phyloP scores from a whole-genome alignment of 257 asterid species.

The Gentiana dahurica region DNA sequence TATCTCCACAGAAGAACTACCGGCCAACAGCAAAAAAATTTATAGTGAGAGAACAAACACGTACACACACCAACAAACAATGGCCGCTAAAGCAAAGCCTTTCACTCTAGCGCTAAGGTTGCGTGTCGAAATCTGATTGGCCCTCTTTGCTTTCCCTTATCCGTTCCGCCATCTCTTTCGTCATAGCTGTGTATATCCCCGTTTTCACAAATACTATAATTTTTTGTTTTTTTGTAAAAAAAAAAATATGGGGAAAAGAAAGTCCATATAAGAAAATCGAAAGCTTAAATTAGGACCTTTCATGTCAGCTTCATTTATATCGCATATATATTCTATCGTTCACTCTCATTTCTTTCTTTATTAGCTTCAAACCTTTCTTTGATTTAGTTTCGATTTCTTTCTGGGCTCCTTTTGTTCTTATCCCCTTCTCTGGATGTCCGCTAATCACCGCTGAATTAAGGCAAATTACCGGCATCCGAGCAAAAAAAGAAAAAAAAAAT shows the following conservation, averaged over 20 bases:
- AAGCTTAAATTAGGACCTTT: slow-evolving; percentile 25
- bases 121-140: neutral
- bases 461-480: neutral
- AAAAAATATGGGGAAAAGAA: neutral
- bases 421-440: neutral
- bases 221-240: neutral
- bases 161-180: neutral
- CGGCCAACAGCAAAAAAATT: too few relatives aligned
- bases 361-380: neutral
- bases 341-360: neutral
- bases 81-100: too few relatives aligned
- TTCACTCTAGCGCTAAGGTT: too few relatives aligned
- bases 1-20: too few relatives aligned
- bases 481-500: neutral
- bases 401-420: slow-evolving; percentile 10
- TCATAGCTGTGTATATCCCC: neutral
- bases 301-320: slow-evolving; percentile 26
- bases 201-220: neutral
- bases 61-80: too few relatives aligned
- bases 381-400: too few relatives aligned
- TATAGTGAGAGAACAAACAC: too few relatives aligned
- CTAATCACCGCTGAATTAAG: neutral
- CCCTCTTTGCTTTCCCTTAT: neutral
- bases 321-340: neutral
- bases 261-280: slow-evolving; percentile 8